Evolutionary conservation across 1,284 basidiomycete genomes (phyloP), one percentile per base, ranked within the genome.

Genomic region (Cerrena zonata): DNA sequence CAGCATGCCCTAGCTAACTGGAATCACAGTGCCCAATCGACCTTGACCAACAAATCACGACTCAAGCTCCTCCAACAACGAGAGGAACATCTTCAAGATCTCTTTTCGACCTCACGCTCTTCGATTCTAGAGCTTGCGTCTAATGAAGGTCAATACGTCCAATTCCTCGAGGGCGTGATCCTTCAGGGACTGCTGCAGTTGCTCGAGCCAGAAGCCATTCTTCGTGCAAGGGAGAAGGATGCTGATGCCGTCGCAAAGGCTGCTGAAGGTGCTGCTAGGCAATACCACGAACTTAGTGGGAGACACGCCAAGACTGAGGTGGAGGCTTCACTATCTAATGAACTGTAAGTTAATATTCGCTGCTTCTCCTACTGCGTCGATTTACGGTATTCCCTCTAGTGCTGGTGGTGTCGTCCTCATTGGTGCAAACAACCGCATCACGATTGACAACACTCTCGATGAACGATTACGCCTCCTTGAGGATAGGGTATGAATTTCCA

Each of bases 41-140:
- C 91, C 34, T 79, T 94, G 55, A 96, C 93, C 60, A 99, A 99
- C 80, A 92, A 91, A 66, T 93, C 94, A 4, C 91, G 96, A 49
- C 79, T 99, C 61, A 85, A 82, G 67, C 79, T 99, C 24, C 82
- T 99, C 18, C 90, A 95, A 66, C 83, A 87, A 53, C 85, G 94
- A 48, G 95, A 99, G 68, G 91, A 97, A 66, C 84, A 94, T 56
- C 76, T 98, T 2, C 89, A 96, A 63, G 84, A 89, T 51, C 82
- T 98, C 52, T 99, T 99, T 69, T 72, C 81, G 13, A 77, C 82
- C 2, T 83, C 93, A 1, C 84, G 89, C 53, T 73, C 76, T 44
- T 73, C 83, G 51, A 77, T 87, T 52, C 65, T 79, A 13, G 74
- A 77, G 7, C 78, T 95, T 19, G 78, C 86, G 27, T 71, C 82